These are phyloP conservation scores for Cicer arietinum DNA, from an alignment of 306 rosid genomes.

Conservation along the genomic window DNA sequence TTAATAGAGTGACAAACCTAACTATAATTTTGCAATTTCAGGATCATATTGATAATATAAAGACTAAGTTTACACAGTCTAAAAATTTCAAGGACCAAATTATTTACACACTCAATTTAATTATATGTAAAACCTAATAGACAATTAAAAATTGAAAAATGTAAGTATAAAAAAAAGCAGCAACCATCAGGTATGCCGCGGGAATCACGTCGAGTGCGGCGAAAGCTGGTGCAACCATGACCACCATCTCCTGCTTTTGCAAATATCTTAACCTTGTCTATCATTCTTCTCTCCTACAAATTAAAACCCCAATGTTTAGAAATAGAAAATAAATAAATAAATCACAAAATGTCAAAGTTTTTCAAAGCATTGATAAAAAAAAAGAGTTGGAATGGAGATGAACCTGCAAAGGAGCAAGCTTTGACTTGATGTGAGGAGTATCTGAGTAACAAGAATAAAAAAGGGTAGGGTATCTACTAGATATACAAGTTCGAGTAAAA, in stretches of 20 bases:
- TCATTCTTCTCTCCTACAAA: slow-evolving; percentile 87
- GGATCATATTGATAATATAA: neutral
- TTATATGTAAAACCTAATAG: neutral
- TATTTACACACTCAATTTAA: neutral
- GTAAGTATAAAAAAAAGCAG: neutral
- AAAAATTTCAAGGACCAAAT: neutral
- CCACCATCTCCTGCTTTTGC: slow-evolving; percentile 96
- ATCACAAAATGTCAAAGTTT: neutral
- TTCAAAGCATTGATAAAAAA: slow-evolving; percentile 9
- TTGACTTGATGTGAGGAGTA: slow-evolving; percentile 61
- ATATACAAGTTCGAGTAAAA: slow-evolving; percentile 48
- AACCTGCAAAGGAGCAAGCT: slow-evolving; percentile 94
- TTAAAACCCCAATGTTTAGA: slow-evolving; percentile 30
- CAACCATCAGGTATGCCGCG: slow-evolving; percentile 78
- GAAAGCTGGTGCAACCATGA: slow-evolving; percentile 78
- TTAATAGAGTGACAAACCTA: neutral
- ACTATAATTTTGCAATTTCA: neutral
- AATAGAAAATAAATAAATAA: slow-evolving; percentile 18
- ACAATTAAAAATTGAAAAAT: neutral
- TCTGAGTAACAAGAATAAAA: slow-evolving; percentile 55
- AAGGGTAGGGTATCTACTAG: slow-evolving; percentile 60
- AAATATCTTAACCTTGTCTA: slow-evolving; percentile 71
- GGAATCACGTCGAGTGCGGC: slow-evolving; percentile 65
- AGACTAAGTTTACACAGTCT: neutral
- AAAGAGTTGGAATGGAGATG: slow-evolving; percentile 25